A percentile compares a stretch with the other conserved stretches of the same genome.
phyloP scores from a whole-genome alignment of 148 eudicot genomes.

The Dysphania ambrosioides region DNA sequence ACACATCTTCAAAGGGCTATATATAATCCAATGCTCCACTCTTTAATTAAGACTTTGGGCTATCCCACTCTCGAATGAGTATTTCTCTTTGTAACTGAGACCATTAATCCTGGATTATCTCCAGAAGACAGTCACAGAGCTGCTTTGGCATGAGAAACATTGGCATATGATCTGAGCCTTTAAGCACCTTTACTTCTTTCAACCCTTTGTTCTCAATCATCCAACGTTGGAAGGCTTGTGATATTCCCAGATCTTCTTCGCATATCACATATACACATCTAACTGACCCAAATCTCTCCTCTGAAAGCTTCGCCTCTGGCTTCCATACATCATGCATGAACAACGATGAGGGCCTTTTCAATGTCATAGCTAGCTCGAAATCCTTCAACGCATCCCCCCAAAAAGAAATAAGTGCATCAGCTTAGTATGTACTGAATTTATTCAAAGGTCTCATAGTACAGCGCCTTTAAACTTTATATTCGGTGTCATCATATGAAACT shows the following conservation, averaged over 20 bases:
- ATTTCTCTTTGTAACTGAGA: not conserved
- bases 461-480: too few relatives aligned
- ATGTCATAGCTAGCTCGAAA: constrained; percentile 32
- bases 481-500: too few relatives aligned
- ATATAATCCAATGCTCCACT: too few relatives aligned
- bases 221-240: constrained; percentile 39
- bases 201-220: constrained; percentile 36
- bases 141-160: constrained; percentile 46
- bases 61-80: too few relatives aligned
- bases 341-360: constrained; percentile 38
- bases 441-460: too few relatives aligned
- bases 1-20: too few relatives aligned
- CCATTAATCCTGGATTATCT: constrained; percentile 12
- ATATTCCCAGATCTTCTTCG: constrained; percentile 33
- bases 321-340: constrained; percentile 23
- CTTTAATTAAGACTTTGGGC: too few relatives aligned
- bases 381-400: constrained; percentile 27
- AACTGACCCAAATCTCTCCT: constrained; percentile 38
- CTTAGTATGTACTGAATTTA: not conserved
- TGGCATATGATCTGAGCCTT: constrained; percentile 52
- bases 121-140: constrained; percentile 30
- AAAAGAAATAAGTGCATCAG: not conserved
- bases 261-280: constrained; percentile 35
- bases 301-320: constrained; percentile 27
- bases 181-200: constrained; percentile 38